Evolutionary conservation across 495 filamentous ascomycete genomes (phyloP), one percentile per base, ranked within the genome.

Genomic region (Podospora comata): DNA sequence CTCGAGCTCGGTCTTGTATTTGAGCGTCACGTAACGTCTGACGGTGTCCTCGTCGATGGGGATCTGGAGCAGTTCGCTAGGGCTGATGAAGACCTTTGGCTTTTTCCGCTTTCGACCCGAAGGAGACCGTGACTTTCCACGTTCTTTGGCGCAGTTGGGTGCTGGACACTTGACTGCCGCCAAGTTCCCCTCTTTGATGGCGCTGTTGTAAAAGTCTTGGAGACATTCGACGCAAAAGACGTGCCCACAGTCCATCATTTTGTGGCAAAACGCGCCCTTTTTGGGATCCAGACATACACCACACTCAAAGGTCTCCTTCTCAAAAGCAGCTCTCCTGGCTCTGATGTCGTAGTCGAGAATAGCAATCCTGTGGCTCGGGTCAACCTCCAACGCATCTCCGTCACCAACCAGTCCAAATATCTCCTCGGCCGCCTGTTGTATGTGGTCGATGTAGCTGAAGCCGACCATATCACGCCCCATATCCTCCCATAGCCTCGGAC

Each of bases 211-310:
- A 70, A 92, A 97, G 71, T 93, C 92, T 70, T 92, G 90, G 20
- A 99, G 79, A 72, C 95, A 99, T 3, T 83, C 70, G 48, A 90
- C 79, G 75, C 95, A 99, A 73, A 98, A 99, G 32, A 99, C 93
- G 73, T 99, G 95, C 0, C 85, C 88, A 76, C 95, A 99, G 39
- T 87, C 86, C 20, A 88, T 75, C 75, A 97, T 84, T 4, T 85
- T 85, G 78, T 97, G 90, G 77, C 95, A 98, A 27, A 82, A 85
- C 0, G 80, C 71, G 4, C 95, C 95, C 77, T 97, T 97, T 76
- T 97, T 97, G 0, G 93, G 93, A 75, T 97, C 93, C 53, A 96
- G 81, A 76, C 95, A 99, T 13, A 99, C 87, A 0, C 90, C 92
- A 72, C 95, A 99, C 57, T 95, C 89, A 71, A 93, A 97, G 0